Base-by-base conservation (phyloP, 78 protist species). In the Acrasis kona region DNA sequence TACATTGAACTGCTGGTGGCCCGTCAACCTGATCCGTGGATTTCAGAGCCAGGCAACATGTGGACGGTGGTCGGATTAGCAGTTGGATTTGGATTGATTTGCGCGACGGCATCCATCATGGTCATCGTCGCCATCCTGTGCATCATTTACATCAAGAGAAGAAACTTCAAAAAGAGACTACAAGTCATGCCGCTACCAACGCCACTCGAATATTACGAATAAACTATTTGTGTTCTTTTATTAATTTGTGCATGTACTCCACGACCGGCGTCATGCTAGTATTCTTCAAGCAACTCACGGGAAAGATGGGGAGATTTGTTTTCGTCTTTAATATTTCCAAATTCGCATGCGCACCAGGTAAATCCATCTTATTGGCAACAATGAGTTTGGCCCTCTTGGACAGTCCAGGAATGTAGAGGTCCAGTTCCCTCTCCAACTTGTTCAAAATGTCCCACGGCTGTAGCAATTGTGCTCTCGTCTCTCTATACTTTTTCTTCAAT, bases 341-440 rank as follows among this genome's bases (percentile, higher is more conserved):
- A 61, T 71, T 5, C 67, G 8, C 39, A 31, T 71, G 6, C 6
- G 72, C 75, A 8, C 66, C 35, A 10, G 75, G 75, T n/a, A 74
- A 8, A 35, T 74, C 78, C 68, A 74, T 74, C 38, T 74, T 74
- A 64, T 74, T 74, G 38, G 76, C 78, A 12, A 74, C 2, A 38
- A 65, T 65, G 9, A 73, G 10, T 27, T 64, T 64, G n/a, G 5
- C 77, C 3, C 71, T 64, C 10, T 73, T 30, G 30, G 9, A 5
- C 30, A 73, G 5, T 50, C 77, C 77, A 9, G n/a, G 74, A 27
- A 8, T 31, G 74, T 73, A 73, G 35, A 7, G 28, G 4, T 73
- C 77, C 4, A 73, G 66, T 29, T 73, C 77, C 3, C 8, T 19
- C 58, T 65, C n/a, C 41, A 70, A 36, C 41, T 35, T 19, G 6